A percentile compares a stretch with the other conserved stretches of the same genome.
phyloP scores from a whole-genome alignment of 148 eudicot species.

The Amaranthus hypochondriacus region DNA sequence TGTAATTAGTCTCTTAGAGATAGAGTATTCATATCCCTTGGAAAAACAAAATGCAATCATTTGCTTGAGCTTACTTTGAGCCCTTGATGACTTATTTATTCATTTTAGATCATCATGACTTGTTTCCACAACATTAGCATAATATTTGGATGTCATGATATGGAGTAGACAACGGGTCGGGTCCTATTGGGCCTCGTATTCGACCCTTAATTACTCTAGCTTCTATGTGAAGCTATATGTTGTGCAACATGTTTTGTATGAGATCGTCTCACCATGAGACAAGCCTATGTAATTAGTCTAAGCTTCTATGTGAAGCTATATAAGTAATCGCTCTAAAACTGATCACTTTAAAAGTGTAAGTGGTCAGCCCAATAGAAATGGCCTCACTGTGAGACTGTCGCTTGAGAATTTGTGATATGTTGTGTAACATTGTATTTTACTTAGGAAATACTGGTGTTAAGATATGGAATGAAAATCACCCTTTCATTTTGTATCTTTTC shows the following conservation, averaged over 20 bases:
- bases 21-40: not conserved
- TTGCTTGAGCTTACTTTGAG: not conserved
- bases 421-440: not conserved
- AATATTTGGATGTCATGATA: not conserved
- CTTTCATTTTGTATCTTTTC: too few relatives aligned
- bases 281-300: too few relatives aligned
- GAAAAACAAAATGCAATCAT: slow-evolving; percentile 5
- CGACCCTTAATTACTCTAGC: not conserved
- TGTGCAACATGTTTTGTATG: not conserved
- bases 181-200: not conserved
- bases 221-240: not conserved
- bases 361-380: too few relatives aligned
- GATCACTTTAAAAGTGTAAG: too few relatives aligned
- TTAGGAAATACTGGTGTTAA: too few relatives aligned
- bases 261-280: too few relatives aligned
- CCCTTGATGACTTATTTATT: slow-evolving; percentile 4
- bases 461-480: too few relatives aligned
- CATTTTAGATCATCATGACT: not conserved
- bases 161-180: not conserved
- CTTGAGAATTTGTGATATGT: not conserved
- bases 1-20: not conserved
- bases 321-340: too few relatives aligned
- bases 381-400: too few relatives aligned
- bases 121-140: not conserved
- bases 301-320: too few relatives aligned